Conservation (phyloP, 768 basidiomycete genomes). For the Kwoniella botswanensis region DNA sequence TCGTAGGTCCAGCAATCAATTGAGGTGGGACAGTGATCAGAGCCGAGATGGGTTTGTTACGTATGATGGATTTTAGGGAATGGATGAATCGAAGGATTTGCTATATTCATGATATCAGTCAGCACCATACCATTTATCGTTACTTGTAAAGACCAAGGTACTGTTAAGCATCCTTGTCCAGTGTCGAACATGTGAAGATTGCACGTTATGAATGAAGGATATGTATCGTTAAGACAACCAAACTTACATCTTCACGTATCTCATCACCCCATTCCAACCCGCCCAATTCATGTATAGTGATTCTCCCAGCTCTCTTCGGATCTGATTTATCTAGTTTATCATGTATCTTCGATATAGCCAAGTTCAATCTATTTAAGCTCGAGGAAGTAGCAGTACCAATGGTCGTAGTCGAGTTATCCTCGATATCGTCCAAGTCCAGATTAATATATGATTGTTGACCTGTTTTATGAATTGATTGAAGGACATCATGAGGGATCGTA, state of each 20-base stretch:
- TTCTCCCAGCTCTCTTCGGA: conserved; percentile 41
- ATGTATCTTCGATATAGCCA: conserved; percentile 20
- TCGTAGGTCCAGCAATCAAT: conserved; percentile 58
- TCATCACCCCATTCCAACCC: conserved; percentile 52
- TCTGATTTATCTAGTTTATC: conserved; percentile 14
- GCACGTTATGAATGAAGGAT: too few species aligned
- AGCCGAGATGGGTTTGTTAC: conserved; percentile 63
- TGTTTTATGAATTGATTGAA: conserved; percentile 31
- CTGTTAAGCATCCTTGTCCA: background rate
- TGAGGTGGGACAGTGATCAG: conserved; percentile 72
- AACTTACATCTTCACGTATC: conserved; percentile 37
- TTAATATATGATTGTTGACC: conserved; percentile 32
- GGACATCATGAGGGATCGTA: conserved; percentile 39
- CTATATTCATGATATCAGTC: conserved; percentile 37
- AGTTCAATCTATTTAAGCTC: conserved; percentile 8
- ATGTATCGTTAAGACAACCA: background rate
- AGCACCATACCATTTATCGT: background rate
- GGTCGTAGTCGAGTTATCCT: background rate
- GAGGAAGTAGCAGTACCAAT: conserved; percentile 2
- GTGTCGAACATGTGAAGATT: too few species aligned
- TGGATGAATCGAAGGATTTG: conserved; percentile 73
- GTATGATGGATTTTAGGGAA: conserved; percentile 64
- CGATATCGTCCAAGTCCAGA: too few species aligned
- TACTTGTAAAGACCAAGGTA: background rate
- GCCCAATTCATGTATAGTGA: conserved; percentile 58